Percentiles rank a stretch among this genome's conserved stretches.
These are phyloP conservation scores for Blastomyces gilchristii DNA, from an alignment of 2,329 filamentous ascomycete species.

Conservation along the genomic window DNA sequence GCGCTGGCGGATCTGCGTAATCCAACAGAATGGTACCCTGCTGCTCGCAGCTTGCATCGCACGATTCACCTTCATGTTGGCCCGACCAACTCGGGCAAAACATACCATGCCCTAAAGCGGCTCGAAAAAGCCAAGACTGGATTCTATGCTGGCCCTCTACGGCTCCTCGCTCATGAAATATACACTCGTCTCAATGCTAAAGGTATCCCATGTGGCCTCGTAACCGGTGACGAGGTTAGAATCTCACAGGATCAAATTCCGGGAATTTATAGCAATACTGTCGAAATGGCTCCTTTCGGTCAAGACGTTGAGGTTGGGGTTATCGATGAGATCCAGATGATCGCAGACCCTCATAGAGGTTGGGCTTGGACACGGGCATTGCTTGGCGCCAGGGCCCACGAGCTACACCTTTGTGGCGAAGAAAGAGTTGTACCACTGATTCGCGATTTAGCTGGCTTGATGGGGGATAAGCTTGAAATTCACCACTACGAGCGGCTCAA, in stretches of 20 bases:
- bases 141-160: conserved; percentile 81
- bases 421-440: conserved; percentile 71
- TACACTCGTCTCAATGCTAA: conserved; percentile 75
- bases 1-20: conserved; percentile 72
- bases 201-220: conserved; percentile 63
- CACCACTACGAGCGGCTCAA: conserved; percentile 78
- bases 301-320: conserved; percentile 71
- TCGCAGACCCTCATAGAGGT: conserved; percentile 66
- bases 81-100: conserved; percentile 96
- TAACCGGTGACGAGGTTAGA: conserved; percentile 86
- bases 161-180: conserved; percentile 88
- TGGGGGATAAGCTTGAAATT: conserved; percentile 72
- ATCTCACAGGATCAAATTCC: conserved; percentile 49
- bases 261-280: conserved; percentile 72
- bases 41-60: conserved; percentile 66
- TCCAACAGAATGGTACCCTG: conserved; percentile 86
- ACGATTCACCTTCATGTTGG: conserved; percentile 89
- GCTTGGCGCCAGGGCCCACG: conserved; percentile 73
- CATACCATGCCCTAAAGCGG: conserved; percentile 80
- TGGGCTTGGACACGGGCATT: conserved; percentile 93
- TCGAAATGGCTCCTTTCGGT: conserved; percentile 69
- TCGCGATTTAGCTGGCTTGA: conserved; percentile 61
- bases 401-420: conserved; percentile 90
- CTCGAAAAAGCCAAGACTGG: conserved; percentile 66
- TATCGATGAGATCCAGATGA: conserved; percentile 98